These are phyloP conservation scores for Pistacia vera DNA, from an alignment of 345 rosid species.

Conservation along the genomic window DNA sequence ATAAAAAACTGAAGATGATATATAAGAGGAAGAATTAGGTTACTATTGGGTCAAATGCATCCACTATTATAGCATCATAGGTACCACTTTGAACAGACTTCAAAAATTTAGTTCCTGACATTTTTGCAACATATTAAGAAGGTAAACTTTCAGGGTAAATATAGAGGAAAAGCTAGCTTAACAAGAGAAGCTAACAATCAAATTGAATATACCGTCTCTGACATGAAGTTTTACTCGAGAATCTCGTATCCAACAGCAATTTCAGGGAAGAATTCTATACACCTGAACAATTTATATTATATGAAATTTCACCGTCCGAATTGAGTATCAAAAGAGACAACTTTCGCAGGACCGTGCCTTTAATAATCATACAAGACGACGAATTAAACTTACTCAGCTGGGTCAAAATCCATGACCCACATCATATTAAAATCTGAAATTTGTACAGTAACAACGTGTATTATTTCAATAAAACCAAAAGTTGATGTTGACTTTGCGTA, in stretches of 20 bases:
- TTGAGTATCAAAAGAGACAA: too few relatives aligned
- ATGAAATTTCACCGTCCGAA: background rate
- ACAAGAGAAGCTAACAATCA: background rate
- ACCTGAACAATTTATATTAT: constrained; percentile 37
- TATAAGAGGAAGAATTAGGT: constrained; percentile 3
- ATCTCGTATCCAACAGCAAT: constrained; percentile 72
- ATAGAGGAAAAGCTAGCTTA: background rate
- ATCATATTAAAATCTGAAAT: too few relatives aligned
- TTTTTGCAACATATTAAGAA: background rate
- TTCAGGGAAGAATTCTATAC: constrained; percentile 70
- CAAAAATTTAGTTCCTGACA: constrained; percentile 57
- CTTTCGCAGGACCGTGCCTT: too few relatives aligned
- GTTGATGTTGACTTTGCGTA: too few relatives aligned
- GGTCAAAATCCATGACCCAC: too few relatives aligned
- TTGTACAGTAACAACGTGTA: too few relatives aligned
- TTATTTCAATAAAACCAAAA: too few relatives aligned
- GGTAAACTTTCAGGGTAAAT: background rate
- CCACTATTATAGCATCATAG: constrained; percentile 65
- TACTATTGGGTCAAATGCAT: constrained; percentile 71
- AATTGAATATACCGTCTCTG: constrained; percentile 50
- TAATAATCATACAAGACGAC: too few relatives aligned
- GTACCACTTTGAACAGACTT: constrained; percentile 49
- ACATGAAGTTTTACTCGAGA: constrained; percentile 64
- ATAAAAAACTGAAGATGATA: background rate
- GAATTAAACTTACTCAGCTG: too few relatives aligned